Evolutionary conservation across 164 flowering plant species (phyloP), one percentile per base, ranked within the genome.

Genomic region (Paratinospora sagittata): DNA sequence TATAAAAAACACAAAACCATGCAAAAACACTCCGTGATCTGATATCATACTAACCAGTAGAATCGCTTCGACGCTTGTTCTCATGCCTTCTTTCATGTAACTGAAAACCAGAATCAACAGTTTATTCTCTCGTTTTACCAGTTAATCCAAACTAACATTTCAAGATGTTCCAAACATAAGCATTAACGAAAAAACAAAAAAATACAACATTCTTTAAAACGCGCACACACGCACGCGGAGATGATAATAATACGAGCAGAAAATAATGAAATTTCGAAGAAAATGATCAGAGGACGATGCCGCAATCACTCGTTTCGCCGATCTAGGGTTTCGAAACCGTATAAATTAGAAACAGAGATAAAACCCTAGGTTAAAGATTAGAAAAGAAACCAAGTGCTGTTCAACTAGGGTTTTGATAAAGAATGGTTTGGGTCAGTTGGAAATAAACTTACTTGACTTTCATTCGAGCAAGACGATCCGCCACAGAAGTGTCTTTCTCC

Each of bases 381-480:
- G 10, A 43, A 12, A n/a, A 7, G 41, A 57, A 39, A 9, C 49
- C 26, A 60, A 63, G 68, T 57, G 72, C 49, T 30, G 34, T 72
- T 68, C 26, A 27, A 27, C 27, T 74, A 64, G 58, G 76, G 72
- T 49, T n/a, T 74, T 63, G 27, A 39, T 41, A 26, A 14, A 36
- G 21, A 27, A 1, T 13, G 8, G 12, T 3, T 43, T 43, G 13
- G 3, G 0, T 12, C 47, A 9, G 47, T 43, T 43, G 47, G 14
- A 23, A 5, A n/a, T 19, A 36, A 26, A 30, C 79, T 67, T 74
- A 95, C 98, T 90, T 92, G 92, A 92, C 86, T 88, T 90, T 95
- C 98, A 92, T 95, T 37, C 98, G 90, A 76, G 98, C 97, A 39
- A 95, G 98, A 27, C 98, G 97, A 80, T 95, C 98, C 33, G 97